These are phyloP conservation scores for Phylloporus sp. DNA, from an alignment of 768 basidiomycete genomes.

Conservation along the genomic window DNA sequence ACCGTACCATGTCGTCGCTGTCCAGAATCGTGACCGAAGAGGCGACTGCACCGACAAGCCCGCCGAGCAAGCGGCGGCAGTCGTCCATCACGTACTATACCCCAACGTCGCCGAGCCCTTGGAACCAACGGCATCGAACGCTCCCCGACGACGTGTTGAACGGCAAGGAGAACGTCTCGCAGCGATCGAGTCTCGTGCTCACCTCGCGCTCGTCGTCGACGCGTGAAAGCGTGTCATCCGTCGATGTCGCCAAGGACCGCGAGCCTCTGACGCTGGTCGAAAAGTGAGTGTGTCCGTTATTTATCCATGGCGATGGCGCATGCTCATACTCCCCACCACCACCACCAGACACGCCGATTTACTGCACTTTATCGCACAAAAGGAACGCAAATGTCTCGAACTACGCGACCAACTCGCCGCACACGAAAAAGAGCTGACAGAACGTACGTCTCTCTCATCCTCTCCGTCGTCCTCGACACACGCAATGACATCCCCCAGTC, in stretches of 20 bases:
- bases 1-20: conserved; percentile 3
- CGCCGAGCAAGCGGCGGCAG: conserved; percentile 18
- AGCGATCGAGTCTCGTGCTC: conserved; percentile 19
- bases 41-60: background rate
- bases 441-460: conserved; percentile 35
- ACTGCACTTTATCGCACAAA: conserved; percentile 81
- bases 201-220: conserved; percentile 13
- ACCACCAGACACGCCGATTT: conserved; percentile 75
- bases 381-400: conserved; percentile 80
- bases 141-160: conserved; percentile 8
- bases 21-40: background rate
- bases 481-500: conserved; percentile 36
- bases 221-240: conserved; percentile 17
- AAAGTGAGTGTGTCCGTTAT: conserved; percentile 45
- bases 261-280: conserved; percentile 66
- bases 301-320: background rate
- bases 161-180: conserved; percentile 12
- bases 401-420: conserved; percentile 66
- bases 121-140: conserved; percentile 12
- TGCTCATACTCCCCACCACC: background rate
- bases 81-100: conserved; percentile 30
- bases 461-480: background rate
- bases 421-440: conserved; percentile 70
- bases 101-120: conserved; percentile 24
- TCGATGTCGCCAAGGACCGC: conserved; percentile 16